Conservation (phyloP, 108 stramenopile species). For the Mediolabrus comicus region DNA sequence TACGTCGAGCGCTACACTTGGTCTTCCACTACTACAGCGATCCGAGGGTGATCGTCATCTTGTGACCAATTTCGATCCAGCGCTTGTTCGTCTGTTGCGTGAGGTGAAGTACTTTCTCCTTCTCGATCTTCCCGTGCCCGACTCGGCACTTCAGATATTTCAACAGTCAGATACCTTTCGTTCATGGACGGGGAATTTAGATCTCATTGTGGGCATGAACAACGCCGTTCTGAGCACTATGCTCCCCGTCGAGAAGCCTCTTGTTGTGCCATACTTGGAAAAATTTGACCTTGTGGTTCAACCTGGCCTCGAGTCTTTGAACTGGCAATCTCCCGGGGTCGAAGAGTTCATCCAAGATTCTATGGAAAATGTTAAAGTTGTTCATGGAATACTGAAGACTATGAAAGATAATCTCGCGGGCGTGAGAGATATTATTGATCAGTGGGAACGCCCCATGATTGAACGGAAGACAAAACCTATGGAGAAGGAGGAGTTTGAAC, state of each 20-base stretch:
- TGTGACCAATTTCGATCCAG: conserved; percentile 89
- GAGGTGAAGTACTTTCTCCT: conserved; percentile 91
- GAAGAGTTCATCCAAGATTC: conserved; percentile 73
- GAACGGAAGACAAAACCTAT: conserved; percentile 84
- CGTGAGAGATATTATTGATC: conserved; percentile 49
- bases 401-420: conserved; percentile 80
- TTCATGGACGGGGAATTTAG: conserved; percentile 82
- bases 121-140: conserved; percentile 74
- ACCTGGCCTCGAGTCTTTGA: conserved; percentile 64
- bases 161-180: conserved; percentile 80
- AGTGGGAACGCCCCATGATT: conserved; percentile 71
- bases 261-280: conserved; percentile 70
- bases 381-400: conserved; percentile 66
- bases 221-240: conserved; percentile 72
- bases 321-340: conserved; percentile 73
- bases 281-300: conserved; percentile 75
- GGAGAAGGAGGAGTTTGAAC: conserved; percentile 81
- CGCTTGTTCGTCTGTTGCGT: conserved; percentile 79
- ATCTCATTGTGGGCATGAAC: conserved; percentile 87
- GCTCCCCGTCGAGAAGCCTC: conserved; percentile 88
- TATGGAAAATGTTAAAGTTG: conserved; percentile 66
- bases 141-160: conserved; percentile 78
- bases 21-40: conserved; percentile 71
- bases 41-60: conserved; percentile 53
- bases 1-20: conserved; percentile 76